These are phyloP conservation scores for Hericium coralloides DNA, from an alignment of 768 basidiomycete species.

Conservation along the genomic window DNA sequence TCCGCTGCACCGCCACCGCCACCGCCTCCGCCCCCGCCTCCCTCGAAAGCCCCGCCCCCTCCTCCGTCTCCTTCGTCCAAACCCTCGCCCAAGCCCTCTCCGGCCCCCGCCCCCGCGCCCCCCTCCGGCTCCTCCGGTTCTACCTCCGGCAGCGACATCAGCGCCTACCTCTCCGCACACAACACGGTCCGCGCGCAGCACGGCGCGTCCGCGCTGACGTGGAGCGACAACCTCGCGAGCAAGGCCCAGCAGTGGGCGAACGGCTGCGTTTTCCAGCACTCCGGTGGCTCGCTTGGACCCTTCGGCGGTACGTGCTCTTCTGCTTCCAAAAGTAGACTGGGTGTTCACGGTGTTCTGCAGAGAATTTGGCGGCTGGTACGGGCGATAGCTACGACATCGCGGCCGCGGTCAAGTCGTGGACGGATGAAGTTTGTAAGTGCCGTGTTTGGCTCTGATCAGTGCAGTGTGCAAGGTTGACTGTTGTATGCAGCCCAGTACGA, in stretches of 20 bases:
- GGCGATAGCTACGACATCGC: conserved; percentile 40
- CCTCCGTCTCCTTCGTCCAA: conserved; percentile 2
- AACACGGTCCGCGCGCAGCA: conserved; percentile 55
- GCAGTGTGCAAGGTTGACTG: neutral
- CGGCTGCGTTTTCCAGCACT: conserved; percentile 60
- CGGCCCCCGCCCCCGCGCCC: conserved; percentile 3
- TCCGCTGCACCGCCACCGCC: conserved; percentile 8
- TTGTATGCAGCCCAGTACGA: conserved; percentile 41
- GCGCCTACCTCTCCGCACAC: conserved; percentile 48
- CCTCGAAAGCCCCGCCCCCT: neutral
- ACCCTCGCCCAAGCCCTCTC: conserved; percentile 8
- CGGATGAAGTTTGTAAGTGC: conserved; percentile 55
- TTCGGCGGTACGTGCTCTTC: conserved; percentile 41
- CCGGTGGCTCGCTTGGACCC: conserved; percentile 52
- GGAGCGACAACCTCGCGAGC: conserved; percentile 50
- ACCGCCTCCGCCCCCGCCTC: neutral
- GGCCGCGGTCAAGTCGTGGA: conserved; percentile 50
- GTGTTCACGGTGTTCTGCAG: conserved; percentile 22
- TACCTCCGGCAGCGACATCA: conserved; percentile 28
- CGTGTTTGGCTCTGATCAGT: neutral
- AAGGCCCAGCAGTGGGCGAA: conserved; percentile 66
- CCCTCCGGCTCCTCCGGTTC: neutral
- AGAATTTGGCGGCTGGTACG: conserved; percentile 73
- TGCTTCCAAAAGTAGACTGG: neutral
- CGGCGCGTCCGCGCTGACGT: conserved; percentile 54